Evolutionary conservation across 768 basidiomycete species (phyloP), one percentile per base, ranked within the genome.

Genomic region (Termitomyces sp.): DNA sequence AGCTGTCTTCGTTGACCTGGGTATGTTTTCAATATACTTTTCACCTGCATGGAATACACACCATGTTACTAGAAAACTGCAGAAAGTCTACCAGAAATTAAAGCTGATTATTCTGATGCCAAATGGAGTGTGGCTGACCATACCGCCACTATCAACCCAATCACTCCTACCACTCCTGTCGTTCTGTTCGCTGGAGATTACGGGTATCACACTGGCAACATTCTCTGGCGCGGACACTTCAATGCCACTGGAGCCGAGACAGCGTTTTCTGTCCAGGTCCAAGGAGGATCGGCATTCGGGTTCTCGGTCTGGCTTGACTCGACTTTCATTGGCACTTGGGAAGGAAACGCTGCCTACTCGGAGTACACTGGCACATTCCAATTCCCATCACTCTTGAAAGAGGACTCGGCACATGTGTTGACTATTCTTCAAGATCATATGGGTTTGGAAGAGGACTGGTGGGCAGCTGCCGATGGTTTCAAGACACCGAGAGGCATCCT

Each of bases 371-470:
- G 67, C 32, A 67, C 72, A 9, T 74, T 71, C 56, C 62, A 67
- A 6, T 72, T 77, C 60, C 69, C 71, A 5, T 40, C 63, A 3
- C 56, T 56, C 7, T 50, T 76, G 57, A 50, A 43, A 11, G 53
- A 62, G 31, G 75, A 69, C 10, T 68, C 69, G 4, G 59, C 60
- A 27, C 75, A 81, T 56, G 67, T 80, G 29, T 62, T 82, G 42
- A 81, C 80, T 1, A 75, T 82, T 35, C 53, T 82, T 22, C 77
- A 81, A 63, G 81, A 81, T 58, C 80, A 80, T 54, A 81, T 80
- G 78, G 79, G 79, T 7, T 72, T 75, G 32, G 80, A 80, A 36
- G 76, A 76, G 54, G 72, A 79, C 52, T 72, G 70, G 71, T 56
- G 58, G 3, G 72, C 70, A 35, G 76, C 72, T 3, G 72, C 70